These are phyloP conservation scores for Cubamyces sp. DNA, from an alignment of 768 basidiomycete species.

Conservation along the genomic window DNA sequence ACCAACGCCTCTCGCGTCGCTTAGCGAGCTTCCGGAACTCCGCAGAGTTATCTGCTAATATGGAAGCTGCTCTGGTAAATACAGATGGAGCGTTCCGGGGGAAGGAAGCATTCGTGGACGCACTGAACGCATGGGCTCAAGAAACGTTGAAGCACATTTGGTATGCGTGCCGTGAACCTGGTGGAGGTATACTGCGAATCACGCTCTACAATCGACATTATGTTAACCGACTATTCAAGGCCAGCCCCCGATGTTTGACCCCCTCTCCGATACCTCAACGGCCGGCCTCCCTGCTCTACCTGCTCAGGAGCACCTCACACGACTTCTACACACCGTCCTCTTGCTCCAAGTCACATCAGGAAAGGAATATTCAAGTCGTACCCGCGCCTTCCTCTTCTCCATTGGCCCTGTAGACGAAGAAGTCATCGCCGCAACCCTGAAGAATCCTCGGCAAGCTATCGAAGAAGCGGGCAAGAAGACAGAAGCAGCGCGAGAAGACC, in stretches of 20 bases:
- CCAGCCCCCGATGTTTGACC: conserved; percentile 47
- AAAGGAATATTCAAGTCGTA: conserved; percentile 54
- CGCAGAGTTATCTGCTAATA: conserved; percentile 41
- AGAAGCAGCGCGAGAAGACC: conserved; percentile 42
- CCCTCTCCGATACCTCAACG: conserved; percentile 50
- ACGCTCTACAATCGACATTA: neutral
- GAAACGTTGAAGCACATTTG: conserved; percentile 47
- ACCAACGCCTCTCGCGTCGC: conserved; percentile 47
- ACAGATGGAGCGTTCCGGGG: neutral
- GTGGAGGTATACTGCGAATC: conserved; percentile 35
- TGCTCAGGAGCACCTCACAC: conserved; percentile 39
- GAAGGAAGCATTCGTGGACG: conserved; percentile 39
- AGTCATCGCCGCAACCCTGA: conserved; percentile 48
- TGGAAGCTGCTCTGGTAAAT: conserved; percentile 38
- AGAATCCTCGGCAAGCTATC: conserved; percentile 51
- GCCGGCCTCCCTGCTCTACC: conserved; percentile 46
- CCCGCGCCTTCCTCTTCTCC: conserved; percentile 48
- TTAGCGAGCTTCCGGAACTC: conserved; percentile 53
- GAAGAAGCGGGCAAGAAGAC: conserved; percentile 48
- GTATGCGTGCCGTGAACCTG: conserved; percentile 48
- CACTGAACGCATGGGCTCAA: conserved; percentile 51
- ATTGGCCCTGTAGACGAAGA: conserved; percentile 49
- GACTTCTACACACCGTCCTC: conserved; percentile 54
- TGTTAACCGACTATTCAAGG: conserved; percentile 31
- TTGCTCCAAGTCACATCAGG: conserved; percentile 52